Base-by-base conservation (phyloP, 345 rosid species). In the Mercurialis annua region DNA sequence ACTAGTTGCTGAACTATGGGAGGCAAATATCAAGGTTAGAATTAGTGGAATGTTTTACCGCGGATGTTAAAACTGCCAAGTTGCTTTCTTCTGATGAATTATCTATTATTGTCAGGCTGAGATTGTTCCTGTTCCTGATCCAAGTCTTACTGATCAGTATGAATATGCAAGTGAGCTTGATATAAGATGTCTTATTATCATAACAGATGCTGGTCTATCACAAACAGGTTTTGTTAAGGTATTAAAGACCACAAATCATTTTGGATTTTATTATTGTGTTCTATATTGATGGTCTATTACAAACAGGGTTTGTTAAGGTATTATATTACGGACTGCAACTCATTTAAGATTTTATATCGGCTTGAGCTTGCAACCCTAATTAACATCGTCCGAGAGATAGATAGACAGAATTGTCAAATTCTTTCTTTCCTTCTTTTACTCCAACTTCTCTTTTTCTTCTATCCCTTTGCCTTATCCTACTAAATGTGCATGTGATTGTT, bases 131-230 rank as follows among this genome's bases (percentile, higher is more conserved):
- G 33, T 78, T 64, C 90, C 92, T 10, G 97, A 93, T 87, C 96
- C 98, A 77, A 93, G 96, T 82, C 87, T 93, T 53, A 90, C 90
- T 9, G 98, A 93, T 83, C 97, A 93, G 76, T 90, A 93, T 66
- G 97, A 93, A 77, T 93, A 89, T 76, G 98, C 98, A 62, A 89
- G 78, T 56, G 98, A 93, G 76, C 94, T 89, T 74, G 92, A 85
- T 42, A 87, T 93, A 69, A 89, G 86, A 74, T 93, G 91, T 81
- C 84, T 93, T 46, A 91, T 90, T 72, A 89, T 90, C 75, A 75
- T 93, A 47, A 80, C 96, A 31, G 97, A 93, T 71, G 76, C 87
- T 10, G 90, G 90, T 27, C 81, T 86, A 46, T 81, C 90, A 64
- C 92, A 88, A 76, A 73, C 83, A 21, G 84, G 81, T 75, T 80